Conservation (phyloP, 73 alveolate genomes). For the Durusdinium trenchii region DNA sequence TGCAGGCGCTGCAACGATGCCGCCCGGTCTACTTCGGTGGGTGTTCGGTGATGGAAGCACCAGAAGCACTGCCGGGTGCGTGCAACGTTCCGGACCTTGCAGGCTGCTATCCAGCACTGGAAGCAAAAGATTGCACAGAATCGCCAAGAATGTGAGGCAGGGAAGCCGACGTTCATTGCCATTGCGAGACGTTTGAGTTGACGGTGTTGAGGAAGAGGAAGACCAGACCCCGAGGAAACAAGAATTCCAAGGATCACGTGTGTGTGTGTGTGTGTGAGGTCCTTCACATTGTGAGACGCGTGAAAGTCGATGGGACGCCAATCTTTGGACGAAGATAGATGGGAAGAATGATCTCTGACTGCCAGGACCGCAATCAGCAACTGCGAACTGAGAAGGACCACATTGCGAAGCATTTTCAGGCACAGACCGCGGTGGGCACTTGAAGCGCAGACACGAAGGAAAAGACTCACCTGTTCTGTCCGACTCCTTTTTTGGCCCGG, state of each 20-base stretch:
- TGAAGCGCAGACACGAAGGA: not conserved
- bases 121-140: conserved; percentile 98
- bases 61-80: not conserved
- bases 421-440: not conserved
- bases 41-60: too few species aligned
- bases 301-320: too few species aligned
- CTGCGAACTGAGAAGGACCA: conserved; percentile 98
- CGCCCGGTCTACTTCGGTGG: too few species aligned
- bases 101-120: conserved; percentile 97
- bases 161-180: not conserved
- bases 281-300: too few species aligned
- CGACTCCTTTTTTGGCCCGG: too few species aligned
- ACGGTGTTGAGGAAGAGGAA: not conserved
- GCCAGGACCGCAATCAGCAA: conserved; percentile 97
- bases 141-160: conserved; percentile 98
- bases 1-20: too few species aligned
- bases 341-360: too few species aligned
- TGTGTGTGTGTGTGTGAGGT: too few species aligned
- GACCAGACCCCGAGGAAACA: not conserved
- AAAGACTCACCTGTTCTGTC: too few species aligned
- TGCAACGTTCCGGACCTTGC: not conserved
- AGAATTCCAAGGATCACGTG: too few species aligned
- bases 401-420: conserved; percentile 98
- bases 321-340: too few species aligned
- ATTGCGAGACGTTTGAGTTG: not conserved